Evolutionary conservation across 208 protist genomes (phyloP), one percentile per base, ranked within the genome.

Genomic region (Tritrichomonas musculus): DNA sequence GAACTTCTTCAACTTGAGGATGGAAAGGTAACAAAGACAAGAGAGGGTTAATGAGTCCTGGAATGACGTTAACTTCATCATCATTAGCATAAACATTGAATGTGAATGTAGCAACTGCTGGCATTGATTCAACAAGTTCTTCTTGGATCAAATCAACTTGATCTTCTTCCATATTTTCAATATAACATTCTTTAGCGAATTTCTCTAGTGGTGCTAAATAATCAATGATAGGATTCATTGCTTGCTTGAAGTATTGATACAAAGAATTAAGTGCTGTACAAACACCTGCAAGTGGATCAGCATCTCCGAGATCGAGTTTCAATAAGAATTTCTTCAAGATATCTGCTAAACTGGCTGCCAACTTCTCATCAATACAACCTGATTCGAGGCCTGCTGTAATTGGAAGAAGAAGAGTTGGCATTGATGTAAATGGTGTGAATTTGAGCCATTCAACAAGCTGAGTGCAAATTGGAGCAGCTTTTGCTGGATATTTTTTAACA

Each of bases 31-130:
- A 33, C 47, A 88, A 53, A 20, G 13, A 3, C 27, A 88, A 8
- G 39, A 88, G 77, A 39, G 41, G 22, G 20, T 49, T 20, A 50
- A 88, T 25, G 5, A 88, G 39, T 13, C 57, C 47, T 27, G 33
- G n/a, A 57, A 47, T 9, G 20, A 88, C 77, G 53, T 88, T 47
- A 50, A 88, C 77, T 39, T 88, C 47, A 55, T 44, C 27, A 50
- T 88, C 30, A 50, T 88, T 88, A 20, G 77, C 77, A 47, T 88
- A 88, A n/a, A 88, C 47, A 39, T 49, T 27, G 47, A 88, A 88
- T 22, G 41, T 47, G 30, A 88, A 88, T 8, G 53, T 57, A n/a
- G 77, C 47, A 39, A 88, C 47, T 20, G 77, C 27, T 88, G 77
- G 77, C 77, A 88, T 88, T 2, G 44, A 14, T 49, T 88, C 25